Evolutionary conservation across 2,329 filamentous ascomycete genomes (phyloP).

Genomic region (Penicillium sp.): DNA sequence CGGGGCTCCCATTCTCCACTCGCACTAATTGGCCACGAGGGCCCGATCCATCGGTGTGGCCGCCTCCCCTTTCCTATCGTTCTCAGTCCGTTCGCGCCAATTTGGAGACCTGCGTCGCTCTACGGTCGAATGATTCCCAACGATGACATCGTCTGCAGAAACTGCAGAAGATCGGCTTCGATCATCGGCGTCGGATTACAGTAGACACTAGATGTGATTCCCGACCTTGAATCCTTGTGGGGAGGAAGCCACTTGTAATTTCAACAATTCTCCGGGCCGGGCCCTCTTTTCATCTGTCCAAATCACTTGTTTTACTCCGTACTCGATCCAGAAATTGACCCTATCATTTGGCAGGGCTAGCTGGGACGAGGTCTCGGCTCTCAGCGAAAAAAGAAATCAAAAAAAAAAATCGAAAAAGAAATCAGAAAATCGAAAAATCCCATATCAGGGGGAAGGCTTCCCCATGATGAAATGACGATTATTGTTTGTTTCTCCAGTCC

Average conservation of each 20-base stretch:
- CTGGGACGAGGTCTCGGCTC: background rate
- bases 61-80: background rate
- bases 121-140: background rate
- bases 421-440: too few relatives aligned
- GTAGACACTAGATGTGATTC: background rate
- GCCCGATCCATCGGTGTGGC: background rate
- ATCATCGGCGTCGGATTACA: background rate
- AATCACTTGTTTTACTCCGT: background rate
- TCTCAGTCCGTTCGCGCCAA: background rate
- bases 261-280: background rate
- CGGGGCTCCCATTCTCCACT: background rate
- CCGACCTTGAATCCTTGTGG: background rate
- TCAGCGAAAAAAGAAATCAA: too few relatives aligned
- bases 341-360: background rate
- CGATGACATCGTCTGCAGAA: slow-evolving; percentile 1
- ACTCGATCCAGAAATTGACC: background rate
- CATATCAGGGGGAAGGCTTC: background rate
- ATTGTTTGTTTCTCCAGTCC: background rate
- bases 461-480: background rate
- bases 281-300: background rate
- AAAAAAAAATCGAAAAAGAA: too few relatives aligned
- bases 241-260: background rate
- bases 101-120: background rate
- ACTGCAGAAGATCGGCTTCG: slow-evolving; percentile 7
- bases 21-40: slow-evolving; percentile 5